A percentile compares a stretch with the other conserved stretches of the same genome.
phyloP scores from a whole-genome alignment of 2,329 filamentous ascomycete species.

The Epicoccum sorghinum region DNA sequence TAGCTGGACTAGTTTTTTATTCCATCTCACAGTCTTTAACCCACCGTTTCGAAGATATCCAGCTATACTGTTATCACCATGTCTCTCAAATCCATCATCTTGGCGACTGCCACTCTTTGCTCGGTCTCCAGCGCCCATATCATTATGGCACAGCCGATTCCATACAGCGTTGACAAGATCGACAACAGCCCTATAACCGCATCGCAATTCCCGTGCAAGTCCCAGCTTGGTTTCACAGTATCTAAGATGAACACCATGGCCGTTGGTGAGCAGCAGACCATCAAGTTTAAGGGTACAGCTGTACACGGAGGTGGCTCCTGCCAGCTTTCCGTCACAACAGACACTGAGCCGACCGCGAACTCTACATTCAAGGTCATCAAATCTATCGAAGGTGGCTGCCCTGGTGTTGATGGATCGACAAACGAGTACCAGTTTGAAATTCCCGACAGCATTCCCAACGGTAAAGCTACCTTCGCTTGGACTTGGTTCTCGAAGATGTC shows the following conservation, averaged over 20 bases:
- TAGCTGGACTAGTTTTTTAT: constrained; percentile 19
- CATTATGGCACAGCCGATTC: constrained; percentile 70
- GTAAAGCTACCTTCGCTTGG: constrained; percentile 84
- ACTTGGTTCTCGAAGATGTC: constrained; percentile 84
- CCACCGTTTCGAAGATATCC: constrained; percentile 26
- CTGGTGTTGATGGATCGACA: constrained; percentile 66
- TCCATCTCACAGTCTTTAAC: constrained; percentile 18
- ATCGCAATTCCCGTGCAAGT: constrained; percentile 75
- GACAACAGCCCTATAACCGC: constrained; percentile 69
- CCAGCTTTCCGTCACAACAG: constrained; percentile 77
- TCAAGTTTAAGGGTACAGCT: constrained; percentile 74
- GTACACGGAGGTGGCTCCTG: constrained; percentile 91
- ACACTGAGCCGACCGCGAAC: constrained; percentile 58
- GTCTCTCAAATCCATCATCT: constrained; percentile 59
- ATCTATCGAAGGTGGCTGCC: constrained; percentile 86
- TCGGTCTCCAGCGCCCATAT: constrained; percentile 71
- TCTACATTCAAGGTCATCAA: constrained; percentile 88
- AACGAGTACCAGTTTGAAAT: constrained; percentile 72
- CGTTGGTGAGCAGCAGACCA: constrained; percentile 65
- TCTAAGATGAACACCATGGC: constrained; percentile 56
- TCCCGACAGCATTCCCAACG: constrained; percentile 72
- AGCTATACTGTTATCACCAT: constrained; percentile 43
- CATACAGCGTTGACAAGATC: constrained; percentile 60
- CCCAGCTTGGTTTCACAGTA: constrained; percentile 36
- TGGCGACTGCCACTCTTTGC: constrained; percentile 50